Base-by-base conservation (phyloP, 2,329 filamentous ascomycete species). In the Fusarium newnesense region DNA sequence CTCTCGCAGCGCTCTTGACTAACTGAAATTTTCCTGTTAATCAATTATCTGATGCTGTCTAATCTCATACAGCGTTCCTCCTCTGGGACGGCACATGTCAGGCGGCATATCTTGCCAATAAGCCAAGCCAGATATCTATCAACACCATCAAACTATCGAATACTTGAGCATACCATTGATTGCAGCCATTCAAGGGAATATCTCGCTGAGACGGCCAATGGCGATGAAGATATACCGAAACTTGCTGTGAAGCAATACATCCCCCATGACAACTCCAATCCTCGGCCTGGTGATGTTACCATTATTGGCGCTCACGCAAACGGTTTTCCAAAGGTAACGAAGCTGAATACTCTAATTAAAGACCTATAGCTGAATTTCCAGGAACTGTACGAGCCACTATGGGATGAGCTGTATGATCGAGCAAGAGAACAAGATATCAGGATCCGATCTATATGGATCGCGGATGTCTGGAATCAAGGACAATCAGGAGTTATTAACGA, bases 331-430 rank as follows among this genome's bases (percentile, higher is more conserved):
- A 63, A 63, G 42, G 52, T 63, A 36, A 2, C 2, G 8, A 9
- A 43, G 11, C 19, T n/a, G 1, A 3, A 5, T 0, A 5, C 0
- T 26, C 2, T 5, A 2, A 2, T 4, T 13, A 0, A 0, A 0
- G 18, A 13, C n/a, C 2, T 16, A 5, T 4, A 7, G 8, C n/a
- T 16, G 11, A 34, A 7, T 56, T 2, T 1, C 4, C 7, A 63
- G 60, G 60, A 63, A 40, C 15, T 63, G 0, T 63, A 63, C 2
- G 52, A 63, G 18, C 60, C 60, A 2, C n/a, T 63, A 15, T 63
- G 60, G 60, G 52, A 59, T 40, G 60, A 63, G 5, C 4, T 63
- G 1, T 8, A 40, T 24, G n/a, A 47, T 10, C 34, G 52, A 21
- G 18, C 28, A 28, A n/a, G 34, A 39, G 7, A 59, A 26, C 10